A percentile compares a stretch with the other conserved stretches of the same genome.
These are phyloP conservation scores for Phytophthora parvispora DNA, from an alignment of 352 stramenopile species.

Conservation along the genomic window DNA sequence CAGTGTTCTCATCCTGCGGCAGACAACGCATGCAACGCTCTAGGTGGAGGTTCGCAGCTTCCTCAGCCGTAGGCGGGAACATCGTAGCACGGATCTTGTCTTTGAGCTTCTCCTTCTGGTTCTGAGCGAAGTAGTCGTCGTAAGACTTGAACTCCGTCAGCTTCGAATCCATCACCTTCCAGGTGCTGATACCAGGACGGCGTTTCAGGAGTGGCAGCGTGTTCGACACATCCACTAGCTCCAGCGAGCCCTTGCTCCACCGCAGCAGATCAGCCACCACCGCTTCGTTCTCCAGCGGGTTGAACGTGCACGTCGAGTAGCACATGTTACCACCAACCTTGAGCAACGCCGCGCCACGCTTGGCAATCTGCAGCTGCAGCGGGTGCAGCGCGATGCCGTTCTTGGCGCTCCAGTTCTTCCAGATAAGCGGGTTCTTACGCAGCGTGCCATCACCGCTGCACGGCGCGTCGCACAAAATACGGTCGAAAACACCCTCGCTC, in stretches of 20 bases:
- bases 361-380: constrained; percentile 97
- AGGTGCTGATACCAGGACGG: constrained; percentile 89
- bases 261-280: constrained; percentile 98
- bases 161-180: constrained; percentile 95
- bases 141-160: constrained; percentile 85
- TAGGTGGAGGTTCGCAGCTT: constrained; percentile 84
- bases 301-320: constrained; percentile 99
- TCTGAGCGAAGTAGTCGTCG: constrained; percentile 66
- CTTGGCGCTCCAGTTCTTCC: constrained; percentile 95
- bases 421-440: constrained; percentile 98
- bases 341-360: constrained; percentile 92
- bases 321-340: constrained; percentile 96
- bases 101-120: constrained; percentile 73
- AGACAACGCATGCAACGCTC: constrained; percentile 97
- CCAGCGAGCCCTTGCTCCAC: constrained; percentile 88
- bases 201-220: constrained; percentile 87
- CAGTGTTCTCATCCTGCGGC: constrained; percentile 97
- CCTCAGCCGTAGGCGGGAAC: constrained; percentile 90
- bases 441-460: constrained; percentile 99
- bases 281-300: constrained; percentile 99
- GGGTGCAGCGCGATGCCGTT: constrained; percentile 95
- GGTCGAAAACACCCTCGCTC: constrained; percentile 95
- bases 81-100: constrained; percentile 89
- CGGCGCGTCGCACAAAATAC: constrained; percentile 98
- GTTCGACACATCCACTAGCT: constrained; percentile 93